A percentile compares a stretch with the other conserved stretches of the same genome.
Conservation (phyloP, 139 green algal species). For the Edaphochlamys debaryana region DNA sequence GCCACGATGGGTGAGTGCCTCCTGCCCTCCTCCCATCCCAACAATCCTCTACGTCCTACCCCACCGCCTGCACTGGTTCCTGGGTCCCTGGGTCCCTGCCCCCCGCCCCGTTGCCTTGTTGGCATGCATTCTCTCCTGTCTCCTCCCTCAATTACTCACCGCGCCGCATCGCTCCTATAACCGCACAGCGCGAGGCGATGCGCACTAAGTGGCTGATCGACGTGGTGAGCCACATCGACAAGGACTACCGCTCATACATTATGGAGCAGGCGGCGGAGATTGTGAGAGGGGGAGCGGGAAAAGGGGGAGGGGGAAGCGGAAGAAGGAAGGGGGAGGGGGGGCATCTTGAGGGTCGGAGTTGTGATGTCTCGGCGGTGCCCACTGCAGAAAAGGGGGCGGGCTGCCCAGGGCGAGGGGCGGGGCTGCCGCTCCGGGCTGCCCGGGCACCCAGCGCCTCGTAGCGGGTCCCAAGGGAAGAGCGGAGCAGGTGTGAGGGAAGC, state of each 20-base stretch:
- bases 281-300: neutral
- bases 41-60: neutral
- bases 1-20: conserved; percentile 31
- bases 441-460: no score
- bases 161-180: neutral
- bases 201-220: conserved; percentile 55
- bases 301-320: neutral
- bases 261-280: conserved; percentile 38
- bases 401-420: no score
- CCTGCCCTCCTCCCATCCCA: neutral
- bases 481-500: no score
- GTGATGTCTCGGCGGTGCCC: neutral
- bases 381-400: no score
- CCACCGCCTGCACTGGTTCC: neutral
- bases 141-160: neutral
- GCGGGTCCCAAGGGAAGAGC: no score
- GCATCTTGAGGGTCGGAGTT: no score
- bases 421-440: no score
- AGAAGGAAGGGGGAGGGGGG: neutral
- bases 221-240: conserved; percentile 53
- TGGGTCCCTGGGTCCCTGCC: neutral
- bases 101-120: no score
- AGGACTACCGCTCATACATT: conserved; percentile 45
- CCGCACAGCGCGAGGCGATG: conserved; percentile 33
- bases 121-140: neutral